Conservation (phyloP, 2,329 filamentous ascomycete species). For the Penicillium aurantiogriseum region DNA sequence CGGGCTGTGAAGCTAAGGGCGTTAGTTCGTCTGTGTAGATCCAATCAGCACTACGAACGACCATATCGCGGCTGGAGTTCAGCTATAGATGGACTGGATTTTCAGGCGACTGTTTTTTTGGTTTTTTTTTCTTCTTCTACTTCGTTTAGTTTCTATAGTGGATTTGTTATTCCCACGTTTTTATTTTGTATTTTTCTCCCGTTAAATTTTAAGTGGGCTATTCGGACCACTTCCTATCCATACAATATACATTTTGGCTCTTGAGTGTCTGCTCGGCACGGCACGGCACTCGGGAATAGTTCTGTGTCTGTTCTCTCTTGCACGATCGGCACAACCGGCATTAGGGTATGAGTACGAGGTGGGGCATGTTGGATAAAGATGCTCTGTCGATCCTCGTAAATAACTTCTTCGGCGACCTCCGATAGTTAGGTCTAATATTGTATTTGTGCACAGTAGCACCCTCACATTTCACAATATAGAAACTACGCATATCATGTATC, state of each 20-base stretch:
- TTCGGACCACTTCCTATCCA: neutral
- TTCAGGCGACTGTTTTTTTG: slow-evolving; percentile 3
- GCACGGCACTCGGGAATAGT: neutral
- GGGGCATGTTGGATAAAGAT: neutral
- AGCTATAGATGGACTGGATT: slow-evolving; percentile 18
- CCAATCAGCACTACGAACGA: slow-evolving; percentile 20
- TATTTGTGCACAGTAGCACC: neutral
- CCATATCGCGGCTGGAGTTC: slow-evolving; percentile 20
- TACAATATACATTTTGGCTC: neutral
- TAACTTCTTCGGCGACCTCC: neutral
- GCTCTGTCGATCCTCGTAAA: neutral
- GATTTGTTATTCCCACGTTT: neutral
- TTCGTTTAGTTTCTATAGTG: neutral
- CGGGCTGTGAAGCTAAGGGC: slow-evolving; percentile 15
- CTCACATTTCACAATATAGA: neutral
- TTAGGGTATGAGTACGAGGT: neutral
- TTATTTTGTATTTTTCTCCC: neutral
- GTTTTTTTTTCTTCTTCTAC: neutral
- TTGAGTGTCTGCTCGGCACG: neutral
- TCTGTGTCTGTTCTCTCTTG: neutral
- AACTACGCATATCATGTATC: neutral
- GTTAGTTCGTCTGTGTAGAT: slow-evolving; percentile 16
- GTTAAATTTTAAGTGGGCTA: neutral
- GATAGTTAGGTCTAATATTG: neutral
- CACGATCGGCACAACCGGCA: neutral